phyloP scores from a whole-genome alignment of 306 rosid species.

The Casuarina glauca region DNA sequence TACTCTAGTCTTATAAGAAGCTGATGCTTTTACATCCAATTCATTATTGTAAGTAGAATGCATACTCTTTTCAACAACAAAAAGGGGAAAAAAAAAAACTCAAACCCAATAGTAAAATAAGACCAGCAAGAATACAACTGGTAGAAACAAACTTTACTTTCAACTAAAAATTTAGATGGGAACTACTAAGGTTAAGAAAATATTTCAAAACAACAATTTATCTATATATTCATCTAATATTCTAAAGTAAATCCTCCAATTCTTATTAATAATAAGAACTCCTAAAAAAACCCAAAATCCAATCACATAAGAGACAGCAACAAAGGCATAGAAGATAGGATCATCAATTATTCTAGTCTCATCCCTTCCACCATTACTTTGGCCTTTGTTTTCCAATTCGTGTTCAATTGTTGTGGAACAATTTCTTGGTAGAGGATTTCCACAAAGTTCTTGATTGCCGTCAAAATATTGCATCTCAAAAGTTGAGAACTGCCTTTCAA shows the following conservation, averaged over 20 bases:
- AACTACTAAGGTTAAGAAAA: too few relatives aligned
- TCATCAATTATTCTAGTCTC: background rate
- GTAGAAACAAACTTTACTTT: too few relatives aligned
- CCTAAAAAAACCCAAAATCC: slow-evolving; percentile 1
- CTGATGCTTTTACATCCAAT: too few relatives aligned
- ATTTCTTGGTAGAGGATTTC: background rate
- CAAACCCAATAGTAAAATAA: too few relatives aligned
- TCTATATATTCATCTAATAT: background rate
- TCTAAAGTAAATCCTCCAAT: background rate
- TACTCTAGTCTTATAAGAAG: too few relatives aligned
- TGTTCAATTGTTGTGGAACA: background rate
- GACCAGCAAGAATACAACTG: too few relatives aligned
- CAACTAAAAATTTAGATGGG: too few relatives aligned
- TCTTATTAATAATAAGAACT: background rate
- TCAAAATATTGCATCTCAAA: background rate
- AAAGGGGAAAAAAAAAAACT: too few relatives aligned
- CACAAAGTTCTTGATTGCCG: background rate
- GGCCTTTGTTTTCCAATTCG: background rate
- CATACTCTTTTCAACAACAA: too few relatives aligned
- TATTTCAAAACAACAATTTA: background rate
- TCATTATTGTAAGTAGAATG: too few relatives aligned
- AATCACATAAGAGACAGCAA: background rate
- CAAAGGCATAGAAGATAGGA: background rate
- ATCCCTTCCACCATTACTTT: background rate
- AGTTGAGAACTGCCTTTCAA: background rate